These are phyloP conservation scores for Fibroporia radiculosa DNA, from an alignment of 768 basidiomycete species.

Conservation along the genomic window DNA sequence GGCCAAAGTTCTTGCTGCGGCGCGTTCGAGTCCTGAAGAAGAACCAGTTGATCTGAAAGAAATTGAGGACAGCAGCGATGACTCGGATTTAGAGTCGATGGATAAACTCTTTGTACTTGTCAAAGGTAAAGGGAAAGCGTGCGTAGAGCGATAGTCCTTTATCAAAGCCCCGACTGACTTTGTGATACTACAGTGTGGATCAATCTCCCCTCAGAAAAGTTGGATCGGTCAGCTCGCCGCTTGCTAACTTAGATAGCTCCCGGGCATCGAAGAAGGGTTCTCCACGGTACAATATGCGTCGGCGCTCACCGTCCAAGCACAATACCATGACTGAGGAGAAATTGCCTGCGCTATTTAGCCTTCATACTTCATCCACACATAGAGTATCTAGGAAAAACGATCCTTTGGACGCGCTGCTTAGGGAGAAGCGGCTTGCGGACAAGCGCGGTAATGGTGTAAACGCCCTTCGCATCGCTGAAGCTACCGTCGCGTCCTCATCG, in stretches of 20 bases:
- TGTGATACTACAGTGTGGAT: neutral
- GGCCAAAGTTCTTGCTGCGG: conserved; percentile 42
- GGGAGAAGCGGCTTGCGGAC: conserved; percentile 19
- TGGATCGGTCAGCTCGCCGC: conserved; percentile 2
- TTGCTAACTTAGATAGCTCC: neutral
- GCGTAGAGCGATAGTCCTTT: neutral
- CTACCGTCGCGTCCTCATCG: conserved; percentile 2
- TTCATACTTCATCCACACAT: neutral
- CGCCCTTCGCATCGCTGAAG: conserved; percentile 15
- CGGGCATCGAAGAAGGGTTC: neutral
- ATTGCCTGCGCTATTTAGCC: neutral
- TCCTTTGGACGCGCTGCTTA: conserved; percentile 39
- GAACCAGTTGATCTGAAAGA: conserved; percentile 26
- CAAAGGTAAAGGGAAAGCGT: conserved; percentile 10
- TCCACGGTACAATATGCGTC: conserved; percentile 16
- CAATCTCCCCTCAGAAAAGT: neutral
- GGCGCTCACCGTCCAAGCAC: conserved; percentile 5
- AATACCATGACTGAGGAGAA: neutral
- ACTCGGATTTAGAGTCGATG: conserved; percentile 24
- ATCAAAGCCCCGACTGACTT: neutral
- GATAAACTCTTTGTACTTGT: neutral
- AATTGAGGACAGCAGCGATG: conserved; percentile 37
- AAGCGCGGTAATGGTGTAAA: conserved; percentile 16
- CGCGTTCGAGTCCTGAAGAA: conserved; percentile 37
- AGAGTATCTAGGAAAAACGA: conserved; percentile 18